These are phyloP conservation scores for Aspergillus conjunctus DNA, from an alignment of 495 filamentous ascomycete species.

Conservation along the genomic window DNA sequence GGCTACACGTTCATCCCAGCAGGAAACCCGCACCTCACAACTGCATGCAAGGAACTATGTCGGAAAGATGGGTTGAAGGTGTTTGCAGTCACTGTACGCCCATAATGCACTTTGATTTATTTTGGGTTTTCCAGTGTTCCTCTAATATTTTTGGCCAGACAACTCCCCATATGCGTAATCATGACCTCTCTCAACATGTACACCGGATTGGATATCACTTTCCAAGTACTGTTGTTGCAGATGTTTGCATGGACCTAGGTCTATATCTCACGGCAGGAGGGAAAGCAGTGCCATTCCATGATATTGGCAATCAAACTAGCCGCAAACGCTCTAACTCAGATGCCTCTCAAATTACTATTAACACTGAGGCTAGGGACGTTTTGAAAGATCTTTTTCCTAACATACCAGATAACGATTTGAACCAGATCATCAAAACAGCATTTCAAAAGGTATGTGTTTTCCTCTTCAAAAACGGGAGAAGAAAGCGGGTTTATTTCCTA, in stretches of 20 bases:
- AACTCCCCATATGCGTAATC: constrained; percentile 48
- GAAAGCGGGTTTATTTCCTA: neutral
- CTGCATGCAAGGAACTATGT: constrained; percentile 77
- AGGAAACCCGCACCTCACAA: constrained; percentile 75
- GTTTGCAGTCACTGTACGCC: constrained; percentile 77
- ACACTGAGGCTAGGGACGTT: constrained; percentile 70
- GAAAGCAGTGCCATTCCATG: constrained; percentile 43
- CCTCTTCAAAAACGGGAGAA: constrained; percentile 13
- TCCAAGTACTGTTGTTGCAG: constrained; percentile 55
- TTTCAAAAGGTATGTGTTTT: constrained; percentile 71
- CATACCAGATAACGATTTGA: constrained; percentile 77
- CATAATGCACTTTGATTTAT: constrained; percentile 16
- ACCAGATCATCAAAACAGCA: constrained; percentile 74
- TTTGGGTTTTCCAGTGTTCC: constrained; percentile 21
- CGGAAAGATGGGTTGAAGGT: constrained; percentile 66
- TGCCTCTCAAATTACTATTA: constrained; percentile 62
- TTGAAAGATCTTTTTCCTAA: constrained; percentile 84
- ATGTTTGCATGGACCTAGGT: constrained; percentile 52
- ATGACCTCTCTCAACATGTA: constrained; percentile 65
- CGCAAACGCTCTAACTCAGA: constrained; percentile 32
- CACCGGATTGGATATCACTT: constrained; percentile 84
- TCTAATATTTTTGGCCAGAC: constrained; percentile 36
- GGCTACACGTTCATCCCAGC: constrained; percentile 84
- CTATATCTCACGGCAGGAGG: constrained; percentile 45
- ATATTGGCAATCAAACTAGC: constrained; percentile 19